A percentile compares a stretch with the other conserved stretches of the same genome.
Evolutionary conservation across 176 grass and related monocot genomes (phyloP).

Genomic region (Microstegium vimineum): DNA sequence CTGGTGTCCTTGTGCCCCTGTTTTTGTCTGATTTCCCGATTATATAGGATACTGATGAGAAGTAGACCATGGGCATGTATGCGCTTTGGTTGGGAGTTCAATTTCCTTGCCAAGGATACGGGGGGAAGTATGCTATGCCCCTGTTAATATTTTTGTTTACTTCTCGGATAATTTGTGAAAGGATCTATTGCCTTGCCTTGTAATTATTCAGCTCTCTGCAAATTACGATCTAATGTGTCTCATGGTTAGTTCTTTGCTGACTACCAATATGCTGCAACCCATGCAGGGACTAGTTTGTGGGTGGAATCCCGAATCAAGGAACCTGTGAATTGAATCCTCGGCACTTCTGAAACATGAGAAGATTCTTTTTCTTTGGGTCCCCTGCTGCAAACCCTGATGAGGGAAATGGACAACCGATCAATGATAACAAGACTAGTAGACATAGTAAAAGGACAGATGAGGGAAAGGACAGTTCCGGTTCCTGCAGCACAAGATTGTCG

Average conservation of each 20-base stretch:
- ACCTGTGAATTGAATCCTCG: neutral
- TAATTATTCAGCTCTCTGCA: neutral
- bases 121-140: too few species aligned
- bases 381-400: neutral
- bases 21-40: constrained; percentile 30
- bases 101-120: neutral
- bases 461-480: neutral
- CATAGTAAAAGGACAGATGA: neutral
- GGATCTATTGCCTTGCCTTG: neutral
- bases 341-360: constrained; percentile 2
- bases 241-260: neutral
- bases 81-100: neutral
- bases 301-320: neutral
- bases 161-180: neutral
- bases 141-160: neutral
- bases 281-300: neutral
- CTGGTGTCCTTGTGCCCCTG: neutral
- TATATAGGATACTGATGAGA: neutral
- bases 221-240: neutral
- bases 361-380: constrained; percentile 47
- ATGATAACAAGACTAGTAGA: neutral
- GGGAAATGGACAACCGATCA: neutral
- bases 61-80: neutral
- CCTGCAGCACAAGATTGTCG: neutral
- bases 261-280: neutral